Base-by-base conservation (phyloP, 2,329 filamentous ascomycete species). In the Alternaria tenuissima region DNA sequence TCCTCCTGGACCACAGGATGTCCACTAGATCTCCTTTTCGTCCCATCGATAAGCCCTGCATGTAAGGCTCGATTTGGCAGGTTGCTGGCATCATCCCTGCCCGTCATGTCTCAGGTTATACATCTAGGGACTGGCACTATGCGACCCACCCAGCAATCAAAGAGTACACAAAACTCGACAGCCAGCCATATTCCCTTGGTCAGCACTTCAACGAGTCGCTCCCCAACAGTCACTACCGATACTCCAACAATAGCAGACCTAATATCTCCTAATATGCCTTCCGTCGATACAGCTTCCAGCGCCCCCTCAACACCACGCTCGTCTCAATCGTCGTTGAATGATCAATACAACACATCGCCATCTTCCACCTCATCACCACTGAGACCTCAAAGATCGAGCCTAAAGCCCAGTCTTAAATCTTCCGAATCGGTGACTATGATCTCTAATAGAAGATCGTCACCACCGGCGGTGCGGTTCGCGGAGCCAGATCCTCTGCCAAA, bases 401-500 rank as follows among this genome's bases (percentile, higher is more conserved):
- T 72, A 55, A 75, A 74, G 30, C 62, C 70, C 3, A 69, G 48
- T 18, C 48, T 74, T 6, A 74, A 69, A 39, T 49, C 59, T 18
- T 64, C 64, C 12, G 64, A 63, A 32, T 69, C 65, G 51, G 54
- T 61, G 34, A 55, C 52, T 36, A 58, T 46, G 8, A 55, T 55
- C 16, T 39, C 59, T 9, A 63, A 59, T 24, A 59, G 61, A 20
- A 67, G 59, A 57, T 64, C 69, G 20, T 65, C 66, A 26, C 66
- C 67, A 22, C 59, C 70, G 7, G 65, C 63, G 12, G 73, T 75
- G 39, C 65, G 68, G 24, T 75, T 75, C 30, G 55, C 64, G 20
- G 65, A 73, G 12, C 65, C 69, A 53, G 65, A 70, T 39, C 60
- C 59, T 9, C 26, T 60, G 18, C 57, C 60, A 26, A 63, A 49